These are phyloP conservation scores for Catharanthus roseus DNA, from an alignment of 257 asterid species.

Conservation along the genomic window DNA sequence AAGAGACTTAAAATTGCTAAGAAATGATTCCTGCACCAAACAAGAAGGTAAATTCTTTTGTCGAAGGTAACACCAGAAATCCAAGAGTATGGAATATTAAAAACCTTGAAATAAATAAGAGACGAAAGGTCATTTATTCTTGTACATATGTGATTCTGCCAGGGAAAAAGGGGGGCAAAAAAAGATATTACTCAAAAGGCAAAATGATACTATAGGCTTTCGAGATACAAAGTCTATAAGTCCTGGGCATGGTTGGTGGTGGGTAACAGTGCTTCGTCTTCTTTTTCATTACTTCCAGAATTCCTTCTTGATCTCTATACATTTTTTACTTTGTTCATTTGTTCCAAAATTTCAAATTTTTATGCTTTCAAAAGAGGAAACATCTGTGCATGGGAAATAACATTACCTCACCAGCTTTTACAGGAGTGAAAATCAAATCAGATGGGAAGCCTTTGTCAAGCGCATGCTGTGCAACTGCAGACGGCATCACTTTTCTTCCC, in stretches of 20 bases:
- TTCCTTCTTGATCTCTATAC: too few species aligned
- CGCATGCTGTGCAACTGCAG: constrained; percentile 90
- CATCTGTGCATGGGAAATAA: neutral
- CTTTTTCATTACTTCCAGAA: too few species aligned
- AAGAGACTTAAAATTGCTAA: constrained; percentile 52
- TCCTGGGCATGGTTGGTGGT: too few species aligned
- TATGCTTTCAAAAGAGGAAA: too few species aligned
- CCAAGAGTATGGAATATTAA: neutral
- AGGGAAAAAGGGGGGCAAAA: too few species aligned
- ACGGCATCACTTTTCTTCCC: constrained; percentile 87
- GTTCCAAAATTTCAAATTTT: too few species aligned
- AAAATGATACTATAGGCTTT: neutral
- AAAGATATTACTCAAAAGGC: neutral
- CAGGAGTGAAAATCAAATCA: constrained; percentile 71
- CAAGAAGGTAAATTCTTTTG: neutral
- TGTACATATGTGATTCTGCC: neutral
- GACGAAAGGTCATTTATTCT: neutral
- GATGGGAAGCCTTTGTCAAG: constrained; percentile 68
- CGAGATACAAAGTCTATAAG: too few species aligned
- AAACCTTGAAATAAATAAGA: neutral
- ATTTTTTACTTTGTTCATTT: too few species aligned
- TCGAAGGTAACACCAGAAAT: neutral
- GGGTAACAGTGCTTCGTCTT: too few species aligned
- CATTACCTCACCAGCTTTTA: constrained; percentile 80
- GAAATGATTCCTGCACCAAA: constrained; percentile 66